Conservation (phyloP, 441 rosid species). For the Jatropha multifida region DNA sequence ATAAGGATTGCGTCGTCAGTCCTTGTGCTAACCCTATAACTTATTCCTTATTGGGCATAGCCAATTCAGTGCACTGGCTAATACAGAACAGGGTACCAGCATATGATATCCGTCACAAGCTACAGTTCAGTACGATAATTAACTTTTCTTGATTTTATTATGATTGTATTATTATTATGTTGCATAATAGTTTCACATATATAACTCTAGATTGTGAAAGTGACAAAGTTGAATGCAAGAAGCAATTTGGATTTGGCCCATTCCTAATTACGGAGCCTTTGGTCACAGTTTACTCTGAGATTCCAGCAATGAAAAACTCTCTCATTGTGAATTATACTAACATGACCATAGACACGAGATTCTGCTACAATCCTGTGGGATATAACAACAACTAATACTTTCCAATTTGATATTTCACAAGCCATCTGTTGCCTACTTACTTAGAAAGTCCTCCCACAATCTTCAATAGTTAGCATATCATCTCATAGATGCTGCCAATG, state of each 20-base stretch:
- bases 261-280: neutral
- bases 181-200: neutral
- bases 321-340: neutral
- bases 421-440: neutral
- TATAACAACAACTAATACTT: neutral
- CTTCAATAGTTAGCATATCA: neutral
- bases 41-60: neutral
- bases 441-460: neutral
- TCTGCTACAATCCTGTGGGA: neutral
- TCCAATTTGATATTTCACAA: neutral
- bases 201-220: neutral
- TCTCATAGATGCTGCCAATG: neutral
- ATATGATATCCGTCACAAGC: neutral
- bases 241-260: neutral
- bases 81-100: neutral
- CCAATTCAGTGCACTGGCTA: neutral
- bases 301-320: neutral
- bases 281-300: neutral
- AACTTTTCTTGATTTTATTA: too few species aligned
- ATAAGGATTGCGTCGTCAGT: neutral
- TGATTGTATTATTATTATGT: neutral
- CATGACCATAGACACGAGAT: neutral
- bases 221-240: neutral
- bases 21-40: neutral
- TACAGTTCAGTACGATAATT: neutral